phyloP scores from a whole-genome alignment of 1,284 basidiomycete genomes.

The Cutaneotrichosporon cyanovorans region DNA sequence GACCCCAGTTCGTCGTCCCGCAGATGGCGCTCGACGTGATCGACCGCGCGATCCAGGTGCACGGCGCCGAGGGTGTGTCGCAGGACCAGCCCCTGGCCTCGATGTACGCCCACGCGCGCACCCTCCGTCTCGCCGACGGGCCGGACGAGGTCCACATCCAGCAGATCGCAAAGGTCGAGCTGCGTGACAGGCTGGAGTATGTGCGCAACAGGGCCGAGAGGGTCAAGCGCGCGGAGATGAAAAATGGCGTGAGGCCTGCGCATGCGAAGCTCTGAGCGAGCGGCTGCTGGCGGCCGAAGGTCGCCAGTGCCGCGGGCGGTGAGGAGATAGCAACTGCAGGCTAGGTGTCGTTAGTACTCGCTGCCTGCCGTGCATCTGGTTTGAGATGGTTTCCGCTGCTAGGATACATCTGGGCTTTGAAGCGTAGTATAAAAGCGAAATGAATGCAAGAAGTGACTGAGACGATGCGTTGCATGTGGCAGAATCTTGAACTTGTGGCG shows the following conservation, averaged over 20 bases:
- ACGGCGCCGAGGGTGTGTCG: constrained; percentile 88
- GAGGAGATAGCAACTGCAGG: no score
- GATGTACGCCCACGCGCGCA: constrained; percentile 72
- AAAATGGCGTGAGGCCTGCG: constrained; percentile 5
- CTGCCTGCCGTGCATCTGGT: no score
- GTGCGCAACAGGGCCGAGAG: constrained; percentile 10
- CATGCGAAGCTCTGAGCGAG: no score
- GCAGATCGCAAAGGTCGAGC: constrained; percentile 81
- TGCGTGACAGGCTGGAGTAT: constrained; percentile 47
- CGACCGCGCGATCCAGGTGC: constrained; percentile 89
- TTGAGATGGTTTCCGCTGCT: no score
- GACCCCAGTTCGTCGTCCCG: constrained; percentile 69
- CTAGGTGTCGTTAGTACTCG: no score
- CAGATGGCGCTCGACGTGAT: constrained; percentile 77
- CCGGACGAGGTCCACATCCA: constrained; percentile 93
- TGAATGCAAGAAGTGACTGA: no score
- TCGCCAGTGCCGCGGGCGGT: no score
- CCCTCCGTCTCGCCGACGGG: constrained; percentile 83
- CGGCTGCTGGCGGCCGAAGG: no score
- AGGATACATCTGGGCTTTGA: no score
- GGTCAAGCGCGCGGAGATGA: constrained; percentile 4
- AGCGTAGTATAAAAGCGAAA: no score
- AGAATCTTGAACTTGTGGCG: no score
- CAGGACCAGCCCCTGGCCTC: constrained; percentile 79
- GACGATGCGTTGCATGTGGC: no score